These are phyloP conservation scores for Pseudophaeomoniella oleicola DNA, from an alignment of 2,329 filamentous ascomycete genomes.

Conservation along the genomic window DNA sequence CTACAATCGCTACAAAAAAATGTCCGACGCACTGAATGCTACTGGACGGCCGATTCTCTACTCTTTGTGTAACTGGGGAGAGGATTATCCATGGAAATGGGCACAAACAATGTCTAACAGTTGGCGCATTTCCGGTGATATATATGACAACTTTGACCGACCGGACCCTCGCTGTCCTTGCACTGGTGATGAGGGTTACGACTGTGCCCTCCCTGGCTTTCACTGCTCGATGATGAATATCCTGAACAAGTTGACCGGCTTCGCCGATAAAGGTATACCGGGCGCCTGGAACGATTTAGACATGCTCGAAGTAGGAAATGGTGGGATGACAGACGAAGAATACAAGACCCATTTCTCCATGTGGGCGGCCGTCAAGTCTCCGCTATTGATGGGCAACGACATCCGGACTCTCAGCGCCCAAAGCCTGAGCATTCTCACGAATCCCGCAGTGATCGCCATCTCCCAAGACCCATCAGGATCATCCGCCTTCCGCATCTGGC, in stretches of 20 bases:
- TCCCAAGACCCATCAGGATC: constrained; percentile 30
- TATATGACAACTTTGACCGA: constrained; percentile 31
- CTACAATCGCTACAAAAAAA: constrained; percentile 32
- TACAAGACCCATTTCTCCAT: constrained; percentile 31
- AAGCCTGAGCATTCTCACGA: constrained; percentile 31
- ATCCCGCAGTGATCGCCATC: constrained; percentile 35
- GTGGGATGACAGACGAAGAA: constrained; percentile 25
- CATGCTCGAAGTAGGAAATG: constrained; percentile 30
- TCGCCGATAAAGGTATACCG: constrained; percentile 23
- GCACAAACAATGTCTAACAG: constrained; percentile 32
- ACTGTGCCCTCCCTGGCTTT: constrained; percentile 29
- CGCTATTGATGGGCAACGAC: constrained; percentile 33
- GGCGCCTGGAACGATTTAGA: constrained; percentile 31
- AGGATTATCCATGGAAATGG: constrained; percentile 26
- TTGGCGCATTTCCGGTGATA: constrained; percentile 32
- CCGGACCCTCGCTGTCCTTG: constrained; percentile 28
- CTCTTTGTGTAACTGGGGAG: constrained; percentile 37
- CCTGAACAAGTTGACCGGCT: constrained; percentile 31
- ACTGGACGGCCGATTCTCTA: constrained; percentile 33
- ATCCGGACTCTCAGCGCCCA: constrained; percentile 23
- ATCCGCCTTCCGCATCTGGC: constrained; percentile 29
- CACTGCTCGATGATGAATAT: constrained; percentile 37
- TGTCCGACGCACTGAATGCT: constrained; percentile 32
- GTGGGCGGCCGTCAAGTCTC: constrained; percentile 34
- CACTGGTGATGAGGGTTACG: constrained; percentile 20